Evolutionary conservation across 345 rosid genomes (phyloP).

Genomic region (Reutealis trisperma): DNA sequence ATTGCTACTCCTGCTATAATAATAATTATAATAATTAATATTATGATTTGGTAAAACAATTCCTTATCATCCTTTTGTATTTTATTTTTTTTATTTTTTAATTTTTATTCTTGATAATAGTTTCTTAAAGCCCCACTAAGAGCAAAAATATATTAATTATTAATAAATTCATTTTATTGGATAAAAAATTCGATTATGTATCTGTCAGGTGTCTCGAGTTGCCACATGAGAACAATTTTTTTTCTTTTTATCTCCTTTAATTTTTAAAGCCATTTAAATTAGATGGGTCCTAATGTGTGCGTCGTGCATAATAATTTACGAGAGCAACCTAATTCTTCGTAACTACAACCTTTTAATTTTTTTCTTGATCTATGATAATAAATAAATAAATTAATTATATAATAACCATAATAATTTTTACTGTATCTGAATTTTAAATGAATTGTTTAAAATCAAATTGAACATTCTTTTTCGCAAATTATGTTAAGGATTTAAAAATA

Average conservation of each 20-base stretch:
- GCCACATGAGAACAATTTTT: conserved; percentile 2
- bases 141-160: background rate
- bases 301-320: conserved; percentile 14
- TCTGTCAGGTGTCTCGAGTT: conserved; percentile 13
- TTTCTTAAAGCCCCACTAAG: no score
- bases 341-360: no score
- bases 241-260: background rate
- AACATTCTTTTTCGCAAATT: no score
- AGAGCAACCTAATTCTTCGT: background rate
- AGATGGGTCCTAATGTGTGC: conserved; percentile 15
- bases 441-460: no score
- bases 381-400: no score
- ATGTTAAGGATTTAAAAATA: no score
- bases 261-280: background rate
- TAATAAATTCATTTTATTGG: conserved; percentile 10
- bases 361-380: no score
- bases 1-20: no score
- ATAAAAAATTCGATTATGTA: conserved; percentile 5
- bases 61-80: background rate
- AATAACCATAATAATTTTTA: no score
- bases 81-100: no score
- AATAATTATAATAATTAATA: background rate
- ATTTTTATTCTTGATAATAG: no score
- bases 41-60: background rate
- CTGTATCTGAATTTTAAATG: no score